Conservation (phyloP, 106 monocot genomes). For the Dioscorea zingiberensis region DNA sequence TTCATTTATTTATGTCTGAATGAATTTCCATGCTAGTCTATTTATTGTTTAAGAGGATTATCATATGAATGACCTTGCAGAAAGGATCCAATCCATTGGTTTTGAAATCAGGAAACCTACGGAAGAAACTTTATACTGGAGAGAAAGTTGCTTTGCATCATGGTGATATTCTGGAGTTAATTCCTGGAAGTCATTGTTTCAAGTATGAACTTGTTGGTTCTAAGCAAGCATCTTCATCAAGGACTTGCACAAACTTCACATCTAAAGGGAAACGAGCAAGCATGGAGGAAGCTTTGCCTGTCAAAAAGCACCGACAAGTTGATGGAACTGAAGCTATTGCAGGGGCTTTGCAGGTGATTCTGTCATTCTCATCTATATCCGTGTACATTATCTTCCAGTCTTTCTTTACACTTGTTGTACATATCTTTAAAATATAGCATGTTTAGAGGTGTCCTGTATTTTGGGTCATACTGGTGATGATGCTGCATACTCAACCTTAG, state of each 20-base stretch:
- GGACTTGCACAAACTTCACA: constrained; percentile 11
- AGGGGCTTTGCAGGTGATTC: constrained; percentile 40
- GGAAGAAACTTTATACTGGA: constrained; percentile 47
- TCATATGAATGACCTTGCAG: constrained; percentile 26
- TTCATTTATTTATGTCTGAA: too few species aligned
- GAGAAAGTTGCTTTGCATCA: constrained; percentile 42
- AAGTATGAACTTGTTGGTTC: constrained; percentile 41
- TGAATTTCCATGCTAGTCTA: too few species aligned
- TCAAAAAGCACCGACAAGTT: constrained; percentile 33
- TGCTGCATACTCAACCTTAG: too few species aligned
- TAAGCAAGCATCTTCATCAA: constrained; percentile 19
- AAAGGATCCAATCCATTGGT: constrained; percentile 87
- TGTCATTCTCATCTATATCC: background rate
- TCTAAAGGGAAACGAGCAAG: constrained; percentile 20
- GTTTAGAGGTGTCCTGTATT: too few species aligned
- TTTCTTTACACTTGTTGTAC: too few species aligned
- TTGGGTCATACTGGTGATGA: too few species aligned
- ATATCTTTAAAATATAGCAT: too few species aligned
- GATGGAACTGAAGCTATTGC: constrained; percentile 36
- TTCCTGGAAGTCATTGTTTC: constrained; percentile 70
- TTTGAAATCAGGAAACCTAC: constrained; percentile 35
- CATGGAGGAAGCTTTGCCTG: constrained; percentile 14
- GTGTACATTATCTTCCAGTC: too few species aligned
- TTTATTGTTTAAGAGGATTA: too few species aligned
- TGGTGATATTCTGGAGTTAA: constrained; percentile 84